These are phyloP conservation scores for Baorangia bicolor DNA, from an alignment of 768 basidiomycete species.

Conservation along the genomic window DNA sequence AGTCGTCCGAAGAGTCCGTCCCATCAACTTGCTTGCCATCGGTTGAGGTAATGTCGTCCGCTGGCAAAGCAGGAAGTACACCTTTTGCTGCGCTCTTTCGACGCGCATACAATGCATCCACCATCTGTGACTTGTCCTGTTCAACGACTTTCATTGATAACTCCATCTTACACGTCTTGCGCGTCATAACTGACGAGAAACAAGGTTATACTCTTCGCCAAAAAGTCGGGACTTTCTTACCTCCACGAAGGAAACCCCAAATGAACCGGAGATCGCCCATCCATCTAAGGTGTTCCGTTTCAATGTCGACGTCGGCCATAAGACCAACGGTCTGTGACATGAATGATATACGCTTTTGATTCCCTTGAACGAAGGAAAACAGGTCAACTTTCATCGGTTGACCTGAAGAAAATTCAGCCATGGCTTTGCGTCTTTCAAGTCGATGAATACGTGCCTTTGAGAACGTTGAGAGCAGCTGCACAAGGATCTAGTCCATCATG, in stretches of 20 bases:
- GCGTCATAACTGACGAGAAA: slow-evolving; percentile 48
- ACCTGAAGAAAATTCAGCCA: slow-evolving; percentile 42
- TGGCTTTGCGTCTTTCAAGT: not conserved
- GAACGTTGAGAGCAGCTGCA: slow-evolving; percentile 69
- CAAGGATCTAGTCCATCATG: slow-evolving; percentile 71
- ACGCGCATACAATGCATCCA: slow-evolving; percentile 44
- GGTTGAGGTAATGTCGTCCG: slow-evolving; percentile 8
- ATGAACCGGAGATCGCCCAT: slow-evolving; percentile 83
- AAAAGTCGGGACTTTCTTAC: slow-evolving; percentile 37
- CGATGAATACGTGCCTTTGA: slow-evolving; percentile 55
- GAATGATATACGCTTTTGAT: slow-evolving; percentile 67
- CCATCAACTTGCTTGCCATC: slow-evolving; percentile 15
- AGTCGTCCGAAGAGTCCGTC: slow-evolving; percentile 49
- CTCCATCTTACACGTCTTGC: slow-evolving; percentile 65
- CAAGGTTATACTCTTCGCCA: not conserved
- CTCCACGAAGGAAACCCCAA: slow-evolving; percentile 65
- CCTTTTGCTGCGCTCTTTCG: slow-evolving; percentile 24
- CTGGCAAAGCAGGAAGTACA: slow-evolving; percentile 5
- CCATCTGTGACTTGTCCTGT: slow-evolving; percentile 72
- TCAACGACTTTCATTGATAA: slow-evolving; percentile 70
- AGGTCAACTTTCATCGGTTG: slow-evolving; percentile 73
- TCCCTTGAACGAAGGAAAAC: slow-evolving; percentile 71
- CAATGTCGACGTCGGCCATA: slow-evolving; percentile 82
- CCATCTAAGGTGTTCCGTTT: slow-evolving; percentile 83
- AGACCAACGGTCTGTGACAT: slow-evolving; percentile 82